Evolutionary conservation across 169 alveolate genomes (phyloP).

Genomic region (Plasmodium ovale): DNA sequence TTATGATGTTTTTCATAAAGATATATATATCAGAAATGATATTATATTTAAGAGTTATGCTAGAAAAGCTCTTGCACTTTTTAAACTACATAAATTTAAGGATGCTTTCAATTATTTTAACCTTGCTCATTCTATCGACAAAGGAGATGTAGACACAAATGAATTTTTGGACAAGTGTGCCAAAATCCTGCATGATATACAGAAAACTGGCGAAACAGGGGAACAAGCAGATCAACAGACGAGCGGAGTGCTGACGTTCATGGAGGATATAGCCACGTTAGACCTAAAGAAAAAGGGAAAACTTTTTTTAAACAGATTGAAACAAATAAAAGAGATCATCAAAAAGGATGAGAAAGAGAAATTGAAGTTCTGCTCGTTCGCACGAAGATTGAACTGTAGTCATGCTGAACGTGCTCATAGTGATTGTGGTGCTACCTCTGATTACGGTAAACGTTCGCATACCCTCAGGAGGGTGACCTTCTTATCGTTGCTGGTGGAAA

Average conservation of each 20-base stretch:
- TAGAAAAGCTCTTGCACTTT: conserved; percentile 34
- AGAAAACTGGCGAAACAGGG: not conserved
- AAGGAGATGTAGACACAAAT: not conserved
- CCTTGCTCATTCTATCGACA: not conserved
- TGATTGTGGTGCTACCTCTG: no score
- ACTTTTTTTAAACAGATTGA: not conserved
- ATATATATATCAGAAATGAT: not conserved
- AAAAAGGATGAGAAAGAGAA: not conserved
- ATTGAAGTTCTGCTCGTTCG: conserved; percentile 5
- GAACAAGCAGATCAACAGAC: no score
- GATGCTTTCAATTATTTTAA: conserved; percentile 1
- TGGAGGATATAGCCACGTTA: not conserved
- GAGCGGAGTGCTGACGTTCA: not conserved
- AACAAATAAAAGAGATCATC: not conserved
- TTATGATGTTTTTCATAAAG: conserved; percentile 4
- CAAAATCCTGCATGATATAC: not conserved
- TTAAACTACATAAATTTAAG: not conserved
- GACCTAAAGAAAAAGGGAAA: conserved; percentile 20
- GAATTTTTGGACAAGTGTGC: conserved; percentile 11
- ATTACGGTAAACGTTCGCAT: no score
- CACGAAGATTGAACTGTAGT: not conserved
- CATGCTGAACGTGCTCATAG: no score
- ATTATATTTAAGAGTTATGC: conserved; percentile 20
- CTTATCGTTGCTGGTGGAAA: conserved; percentile 1
- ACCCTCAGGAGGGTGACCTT: conserved; percentile 11